phyloP scores from a whole-genome alignment of 306 rosid genomes.

The Ormosia emarginata region DNA sequence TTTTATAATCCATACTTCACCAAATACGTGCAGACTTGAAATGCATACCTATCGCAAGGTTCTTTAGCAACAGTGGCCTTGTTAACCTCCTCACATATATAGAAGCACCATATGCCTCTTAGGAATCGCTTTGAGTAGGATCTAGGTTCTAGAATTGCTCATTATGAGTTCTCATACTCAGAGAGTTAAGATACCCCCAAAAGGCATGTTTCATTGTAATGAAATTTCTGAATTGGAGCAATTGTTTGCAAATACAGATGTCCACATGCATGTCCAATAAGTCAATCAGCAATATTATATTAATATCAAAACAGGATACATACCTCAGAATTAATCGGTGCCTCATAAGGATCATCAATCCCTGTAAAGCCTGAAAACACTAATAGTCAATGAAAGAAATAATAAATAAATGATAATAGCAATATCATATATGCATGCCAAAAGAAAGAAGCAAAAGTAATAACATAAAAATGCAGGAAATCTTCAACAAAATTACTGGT shows the following conservation, averaged over 20 bases:
- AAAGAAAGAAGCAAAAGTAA: background rate
- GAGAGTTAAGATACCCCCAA: background rate
- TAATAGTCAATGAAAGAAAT: background rate
- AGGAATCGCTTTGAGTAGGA: background rate
- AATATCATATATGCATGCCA: background rate
- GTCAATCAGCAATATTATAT: background rate
- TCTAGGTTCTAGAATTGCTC: background rate
- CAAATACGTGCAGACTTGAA: background rate
- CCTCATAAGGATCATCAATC: constrained; percentile 78
- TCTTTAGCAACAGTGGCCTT: background rate
- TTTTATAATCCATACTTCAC: background rate
- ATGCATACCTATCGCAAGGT: background rate
- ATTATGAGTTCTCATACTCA: background rate
- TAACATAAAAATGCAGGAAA: background rate
- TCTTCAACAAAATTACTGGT: background rate
- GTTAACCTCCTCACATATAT: background rate
- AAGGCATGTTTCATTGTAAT: background rate
- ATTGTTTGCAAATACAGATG: background rate
- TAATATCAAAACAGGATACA: constrained; percentile 4
- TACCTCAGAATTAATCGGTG: constrained; percentile 64
- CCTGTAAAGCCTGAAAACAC: constrained; percentile 70
- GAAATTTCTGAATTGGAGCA: background rate
- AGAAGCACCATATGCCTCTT: background rate
- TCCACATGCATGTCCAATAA: background rate
- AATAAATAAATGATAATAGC: background rate